Base-by-base conservation (phyloP, 164 flowering plant species). In the Akebia trifoliata region DNA sequence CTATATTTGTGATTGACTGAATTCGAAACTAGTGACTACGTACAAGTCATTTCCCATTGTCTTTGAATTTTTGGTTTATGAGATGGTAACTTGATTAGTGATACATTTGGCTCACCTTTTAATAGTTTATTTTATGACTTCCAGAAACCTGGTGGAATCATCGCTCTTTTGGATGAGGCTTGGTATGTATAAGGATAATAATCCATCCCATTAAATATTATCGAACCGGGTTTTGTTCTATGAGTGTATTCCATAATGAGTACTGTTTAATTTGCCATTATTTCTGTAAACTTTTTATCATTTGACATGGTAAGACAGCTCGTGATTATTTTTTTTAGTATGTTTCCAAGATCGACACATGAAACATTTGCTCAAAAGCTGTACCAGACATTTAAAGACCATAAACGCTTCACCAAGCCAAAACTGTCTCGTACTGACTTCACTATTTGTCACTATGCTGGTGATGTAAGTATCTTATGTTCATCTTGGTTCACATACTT, bases 341-440 rank as follows among this genome's bases (percentile, higher is more conserved):
- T 94, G 99, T 86, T 94, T 70, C 99, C 97, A 31, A 81, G 96
- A 75, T 94, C 99, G 52, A 94, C 99, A 21, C 92, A 94, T 79
- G 99, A 88, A 74, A 88, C 95, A 40, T 94, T 94, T 75, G 84
- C 96, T 15, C 94, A 94, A 61, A 94, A 88, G 87, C 77, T 94
- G 49, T 90, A 90, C 64, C 91, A 85, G 78, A 86, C 96, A 26
- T 94, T 81, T 67, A 81, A 82, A 67, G 76, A 75, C 60, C 91
- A 94, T 53, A 88, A 82, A 54, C 89, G 96, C 38, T 88, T 94
- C 75, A 78, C 64, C 81, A 90, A 90, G 86, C 99, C 99, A 37
- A 94, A 90, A 68, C 72, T 94, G 65, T 69, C 99, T 14, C 95
- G 81, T 17, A 82, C 87, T 15, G 97, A 94, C 72, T 94, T 94